Evolutionary conservation across 2,329 filamentous ascomycete genomes (phyloP).

Genomic region (Fusarium pseudograminearum): DNA sequence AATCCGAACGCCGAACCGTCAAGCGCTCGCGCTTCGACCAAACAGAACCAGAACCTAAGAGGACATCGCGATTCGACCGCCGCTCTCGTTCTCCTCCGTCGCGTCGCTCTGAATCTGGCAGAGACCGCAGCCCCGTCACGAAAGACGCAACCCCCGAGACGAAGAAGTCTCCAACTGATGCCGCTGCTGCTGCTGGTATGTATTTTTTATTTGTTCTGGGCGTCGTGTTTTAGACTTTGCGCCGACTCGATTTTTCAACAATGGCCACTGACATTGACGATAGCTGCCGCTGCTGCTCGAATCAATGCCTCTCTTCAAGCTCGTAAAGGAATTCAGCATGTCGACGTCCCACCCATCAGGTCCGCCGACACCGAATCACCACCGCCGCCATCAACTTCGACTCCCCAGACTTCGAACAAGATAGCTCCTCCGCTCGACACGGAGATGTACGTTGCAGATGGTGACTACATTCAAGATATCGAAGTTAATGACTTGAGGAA

Average conservation of each 20-base stretch:
- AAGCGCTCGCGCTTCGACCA: constrained; percentile 97
- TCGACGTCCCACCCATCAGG: constrained; percentile 86
- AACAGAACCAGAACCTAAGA: constrained; percentile 82
- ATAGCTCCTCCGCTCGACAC: constrained; percentile 74
- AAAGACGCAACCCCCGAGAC: constrained; percentile 59
- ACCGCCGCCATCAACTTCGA: constrained; percentile 55
- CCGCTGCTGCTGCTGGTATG: constrained; percentile 82
- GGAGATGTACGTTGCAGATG: constrained; percentile 94
- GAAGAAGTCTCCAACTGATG: constrained; percentile 69
- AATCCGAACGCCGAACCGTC: constrained; percentile 75
- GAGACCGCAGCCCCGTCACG: constrained; percentile 83
- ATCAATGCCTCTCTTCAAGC: constrained; percentile 87
- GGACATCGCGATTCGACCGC: constrained; percentile 86
- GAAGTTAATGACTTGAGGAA: constrained; percentile 98
- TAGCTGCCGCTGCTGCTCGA: constrained; percentile 87
- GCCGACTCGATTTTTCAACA: background rate
- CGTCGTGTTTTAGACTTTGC: constrained; percentile 2
- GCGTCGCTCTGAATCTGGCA: constrained; percentile 72
- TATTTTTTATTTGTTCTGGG: constrained; percentile 23
- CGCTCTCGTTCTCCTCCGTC: constrained; percentile 86
- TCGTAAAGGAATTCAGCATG: constrained; percentile 90
- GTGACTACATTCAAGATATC: constrained; percentile 98
- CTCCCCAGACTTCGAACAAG: constrained; percentile 49
- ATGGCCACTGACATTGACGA: constrained; percentile 24
- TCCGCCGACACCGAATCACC: constrained; percentile 64